Percentiles rank a stretch among this genome's conserved stretches.
Conservation (phyloP, 345 rosid genomes). For the Dipteronia dyeriana region DNA sequence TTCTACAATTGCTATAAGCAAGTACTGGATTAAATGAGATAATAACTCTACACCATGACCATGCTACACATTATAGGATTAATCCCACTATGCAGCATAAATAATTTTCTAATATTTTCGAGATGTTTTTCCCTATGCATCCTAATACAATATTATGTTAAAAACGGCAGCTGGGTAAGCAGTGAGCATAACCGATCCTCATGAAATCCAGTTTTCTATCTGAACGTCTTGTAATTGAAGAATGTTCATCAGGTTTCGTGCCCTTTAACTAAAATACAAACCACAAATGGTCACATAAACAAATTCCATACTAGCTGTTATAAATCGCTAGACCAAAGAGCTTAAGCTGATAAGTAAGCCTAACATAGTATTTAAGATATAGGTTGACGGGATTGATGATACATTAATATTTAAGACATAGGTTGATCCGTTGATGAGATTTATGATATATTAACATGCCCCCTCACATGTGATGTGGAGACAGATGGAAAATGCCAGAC, state of each 20-base stretch:
- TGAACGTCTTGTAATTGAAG: background rate
- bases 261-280: background rate
- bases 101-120: too few relatives aligned
- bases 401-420: too few relatives aligned
- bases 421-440: too few relatives aligned
- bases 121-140: background rate
- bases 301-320: background rate
- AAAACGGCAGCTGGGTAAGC: background rate
- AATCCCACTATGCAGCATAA: slow-evolving; percentile 1
- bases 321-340: too few relatives aligned
- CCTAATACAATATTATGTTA: background rate
- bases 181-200: background rate
- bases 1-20: background rate
- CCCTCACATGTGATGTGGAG: too few relatives aligned
- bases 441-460: too few relatives aligned
- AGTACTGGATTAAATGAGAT: background rate
- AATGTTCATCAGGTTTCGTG: background rate
- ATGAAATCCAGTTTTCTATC: background rate
- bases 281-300: background rate
- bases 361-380: too few relatives aligned
- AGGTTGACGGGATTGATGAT: too few relatives aligned
- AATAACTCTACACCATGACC: background rate
- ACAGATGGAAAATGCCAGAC: too few relatives aligned
- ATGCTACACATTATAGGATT: background rate
- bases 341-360: too few relatives aligned